Percentiles rank a stretch among this genome's conserved stretches.
These are phyloP conservation scores for Pyrenula aspistea DNA, from an alignment of 495 filamentous ascomycete genomes.

Conservation along the genomic window DNA sequence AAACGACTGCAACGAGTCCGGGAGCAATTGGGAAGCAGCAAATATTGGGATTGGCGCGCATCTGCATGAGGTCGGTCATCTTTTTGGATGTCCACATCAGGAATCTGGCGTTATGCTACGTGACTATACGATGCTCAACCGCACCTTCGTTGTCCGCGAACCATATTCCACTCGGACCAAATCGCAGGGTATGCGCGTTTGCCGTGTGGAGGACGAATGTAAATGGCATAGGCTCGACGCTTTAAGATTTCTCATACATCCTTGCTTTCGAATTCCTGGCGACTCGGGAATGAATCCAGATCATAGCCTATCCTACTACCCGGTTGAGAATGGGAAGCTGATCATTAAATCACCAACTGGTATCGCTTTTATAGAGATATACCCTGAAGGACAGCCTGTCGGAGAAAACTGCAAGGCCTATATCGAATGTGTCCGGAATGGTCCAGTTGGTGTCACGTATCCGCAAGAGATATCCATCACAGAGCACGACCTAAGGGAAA, in stretches of 20 bases:
- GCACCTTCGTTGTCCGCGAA: constrained; percentile 68
- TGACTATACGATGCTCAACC: constrained; percentile 72
- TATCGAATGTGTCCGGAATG: constrained; percentile 60
- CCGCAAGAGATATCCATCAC: constrained; percentile 28
- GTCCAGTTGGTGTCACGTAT: constrained; percentile 51
- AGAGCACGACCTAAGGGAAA: constrained; percentile 61
- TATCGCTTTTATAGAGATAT: constrained; percentile 72
- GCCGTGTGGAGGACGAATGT: constrained; percentile 67
- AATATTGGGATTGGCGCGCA: constrained; percentile 89
- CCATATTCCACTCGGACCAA: constrained; percentile 76
- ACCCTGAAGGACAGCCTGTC: constrained; percentile 47
- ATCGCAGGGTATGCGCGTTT: constrained; percentile 60
- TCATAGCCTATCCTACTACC: constrained; percentile 77
- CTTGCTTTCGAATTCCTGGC: constrained; percentile 74
- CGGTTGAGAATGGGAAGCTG: constrained; percentile 68
- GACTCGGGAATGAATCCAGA: constrained; percentile 56
- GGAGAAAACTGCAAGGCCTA: constrained; percentile 55
- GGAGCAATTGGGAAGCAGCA: constrained; percentile 83
- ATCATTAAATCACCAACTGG: constrained; percentile 72
- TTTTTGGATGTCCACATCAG: constrained; percentile 80
- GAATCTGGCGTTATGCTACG: constrained; percentile 79
- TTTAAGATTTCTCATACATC: constrained; percentile 79
- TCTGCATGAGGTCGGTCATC: constrained; percentile 76
- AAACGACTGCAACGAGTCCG: constrained; percentile 74
- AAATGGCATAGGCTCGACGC: constrained; percentile 81